Evolutionary conservation across 73 alveolate genomes (phyloP), one percentile per base, ranked within the genome.

Genomic region (Stentor roeselii): DNA sequence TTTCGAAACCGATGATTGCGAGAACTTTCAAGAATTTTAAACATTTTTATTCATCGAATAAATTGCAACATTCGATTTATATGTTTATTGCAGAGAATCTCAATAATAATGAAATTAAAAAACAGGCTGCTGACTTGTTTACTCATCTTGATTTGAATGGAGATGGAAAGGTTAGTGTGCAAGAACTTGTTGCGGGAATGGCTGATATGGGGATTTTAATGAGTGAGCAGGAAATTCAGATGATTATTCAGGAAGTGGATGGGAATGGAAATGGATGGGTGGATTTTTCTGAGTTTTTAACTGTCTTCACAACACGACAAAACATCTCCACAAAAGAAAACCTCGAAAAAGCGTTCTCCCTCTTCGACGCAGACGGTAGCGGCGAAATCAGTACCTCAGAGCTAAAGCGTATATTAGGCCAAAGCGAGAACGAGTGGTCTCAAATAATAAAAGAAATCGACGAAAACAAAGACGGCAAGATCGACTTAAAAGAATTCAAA

Each of bases 121-220:
- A 67, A 2, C 80, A 67, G 34, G 80, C 80, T 21, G 67, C 36
- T 39, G 85, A 86, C 3, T 80, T 86, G 3, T 89, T 86, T 39
- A 3, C 61, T 36, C 21, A 21, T 3, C 36, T 89, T 21, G 94
- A 89, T 58, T 80, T 59, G 3, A 82, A 89, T 60, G 77, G 89
- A 37, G 94, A 89, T 80, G 94, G 94, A 1, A 86, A 86, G 42
- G 84, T 89, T n/a, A 40, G 86, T 32, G 86, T 83, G 82, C 82
- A 89, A 4, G 94, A 89, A 42, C 75, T 89, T n/a, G 67, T 89
- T 35, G 76, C 0, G 21, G 84, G 82, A 31, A 1, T 39, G 27
- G 31, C 32, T 39, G 39, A 76, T 36, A 14, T 35, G 2, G 15
- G 36, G 32, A n/a, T 76, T 2, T 27, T 60, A 32, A 86, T 90